Evolutionary conservation across 2,329 filamentous ascomycete species (phyloP), one percentile per base, ranked within the genome.

Genomic region (Trichoderma harzianum): DNA sequence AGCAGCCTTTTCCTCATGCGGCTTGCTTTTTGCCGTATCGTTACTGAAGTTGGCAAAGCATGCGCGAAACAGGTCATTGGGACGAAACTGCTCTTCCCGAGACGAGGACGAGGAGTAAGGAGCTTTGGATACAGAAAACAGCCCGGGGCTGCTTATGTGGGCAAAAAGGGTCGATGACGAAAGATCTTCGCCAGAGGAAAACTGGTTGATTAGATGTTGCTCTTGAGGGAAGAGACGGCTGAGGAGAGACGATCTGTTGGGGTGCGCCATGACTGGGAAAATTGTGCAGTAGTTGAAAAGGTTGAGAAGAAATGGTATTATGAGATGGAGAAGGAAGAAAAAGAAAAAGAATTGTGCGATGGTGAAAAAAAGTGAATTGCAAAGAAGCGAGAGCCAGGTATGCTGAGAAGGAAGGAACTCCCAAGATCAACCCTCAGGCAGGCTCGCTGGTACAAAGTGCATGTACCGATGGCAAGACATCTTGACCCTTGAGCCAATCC

Each of bases 161-260:
- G 76, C 76, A 24, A 79, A 76, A 1, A 81, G 65, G 0, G 75
- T 78, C 0, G 77, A 77, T 1, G 77, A 75, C n/a, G 74, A 76
- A 1, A 24, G 24, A 30, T 43, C 66, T 16, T 61, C 71, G n/a
- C 47, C 53, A 0, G 70, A 64, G 34, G 8, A 34, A 3, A 47
- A 16, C 0, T 24, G 58, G 3, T 28, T 51, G 3, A 36, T 10
- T 7, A 30, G 7, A 7, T 3, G 16, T n/a, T 67, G 21, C 18
- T 63, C 32, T 12, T 26, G 58, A 2, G 43, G 68, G 43, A 64
- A 63, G 18, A 61, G 30, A 8, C 55, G 63, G n/a, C 18, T 55
- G 12, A 71, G 34, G 16, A 67, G 39, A 43, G 62, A 67, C 16
- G 34, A 21, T 18, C 24, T 47, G 7, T 14, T 51, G 14, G 11